Base-by-base conservation (phyloP, 345 rosid genomes). In the Heritiera littoralis region DNA sequence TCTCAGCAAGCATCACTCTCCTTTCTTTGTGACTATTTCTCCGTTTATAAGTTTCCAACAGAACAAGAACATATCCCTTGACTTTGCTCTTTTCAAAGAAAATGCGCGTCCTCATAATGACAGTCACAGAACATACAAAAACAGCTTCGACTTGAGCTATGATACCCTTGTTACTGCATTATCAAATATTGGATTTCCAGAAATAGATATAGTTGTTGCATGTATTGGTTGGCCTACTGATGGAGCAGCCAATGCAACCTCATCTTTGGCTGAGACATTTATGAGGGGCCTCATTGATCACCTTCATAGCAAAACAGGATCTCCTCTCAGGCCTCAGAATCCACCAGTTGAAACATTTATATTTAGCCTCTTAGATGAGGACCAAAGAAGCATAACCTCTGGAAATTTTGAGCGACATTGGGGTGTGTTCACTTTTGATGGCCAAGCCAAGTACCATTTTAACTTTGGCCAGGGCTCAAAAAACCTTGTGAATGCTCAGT, bases 151-250 rank as follows among this genome's bases (percentile, higher is more conserved):
- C 84, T 74, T 90, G 23, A 88, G 88, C 88, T 90, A 89, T 77
- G 90, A 86, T 84, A 90, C 92, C 48, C 77, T 93, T 77, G 89
- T 88, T 28, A 75, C 87, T 20, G 98, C 97, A 72, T 79, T 95
- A 77, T 83, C 91, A 23, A 83, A 79, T 15, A 75, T 86, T 61
- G 98, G 98, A 64, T 93, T 87, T 82, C 86, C 87, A 14, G 89
- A 86, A 9, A 89, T 88, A 72, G 89, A 88, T 45, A 89, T 95
- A 35, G 88, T 90, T 7, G 87, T 93, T 35, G 86, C 92, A 18
- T 87, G 86, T 86, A 92, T 95, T 81, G 98, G 98, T 56, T 93
- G 98, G 98, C 98, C 98, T 23, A 95, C 97, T 3, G 98, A 95
- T 83, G 98, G 94, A 84, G 88, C 92, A 71, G 85, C 85, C 74